These are phyloP conservation scores for Metschnikowia hibisci DNA, from an alignment of 805 yeast species.

Conservation along the genomic window DNA sequence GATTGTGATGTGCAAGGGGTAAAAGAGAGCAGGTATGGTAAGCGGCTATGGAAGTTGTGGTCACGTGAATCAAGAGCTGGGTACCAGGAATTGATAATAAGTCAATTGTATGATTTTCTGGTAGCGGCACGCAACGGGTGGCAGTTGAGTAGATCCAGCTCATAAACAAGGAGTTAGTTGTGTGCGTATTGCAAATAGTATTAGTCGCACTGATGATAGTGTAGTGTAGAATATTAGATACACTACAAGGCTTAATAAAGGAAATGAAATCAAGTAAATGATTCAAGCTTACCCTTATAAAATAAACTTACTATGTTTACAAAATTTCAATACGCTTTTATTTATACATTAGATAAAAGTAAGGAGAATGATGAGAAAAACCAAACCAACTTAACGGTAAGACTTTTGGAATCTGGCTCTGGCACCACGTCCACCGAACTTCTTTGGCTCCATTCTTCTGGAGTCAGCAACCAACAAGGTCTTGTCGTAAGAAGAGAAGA, in stretches of 20 bases:
- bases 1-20: slow-evolving; percentile 15
- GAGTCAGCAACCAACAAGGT: slow-evolving; percentile 98
- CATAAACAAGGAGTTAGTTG: background rate
- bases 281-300: too few species aligned
- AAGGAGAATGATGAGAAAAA: slow-evolving; percentile 13
- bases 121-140: slow-evolving; percentile 18
- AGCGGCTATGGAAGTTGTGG: slow-evolving; percentile 8
- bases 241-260: too few species aligned
- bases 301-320: slow-evolving; percentile 3
- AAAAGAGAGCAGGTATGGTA: slow-evolving; percentile 13
- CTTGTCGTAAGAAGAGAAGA: slow-evolving; percentile 97
- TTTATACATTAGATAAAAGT: slow-evolving; percentile 21
- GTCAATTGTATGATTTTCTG: too few species aligned
- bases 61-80: slow-evolving; percentile 12
- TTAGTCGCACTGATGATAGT: too few species aligned
- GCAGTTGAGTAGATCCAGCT: slow-evolving; percentile 2
- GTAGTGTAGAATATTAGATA: background rate
- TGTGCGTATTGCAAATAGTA: background rate
- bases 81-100: slow-evolving; percentile 12
- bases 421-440: slow-evolving; percentile 99
- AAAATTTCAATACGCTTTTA: slow-evolving; percentile 10
- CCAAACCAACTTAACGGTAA: slow-evolving; percentile 74
- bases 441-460: slow-evolving; percentile 99
- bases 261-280: too few species aligned
- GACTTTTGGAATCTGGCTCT: slow-evolving; percentile 99